These are phyloP conservation scores for Psilocybe subaeruginosa DNA, from an alignment of 768 basidiomycete genomes.

Conservation along the genomic window DNA sequence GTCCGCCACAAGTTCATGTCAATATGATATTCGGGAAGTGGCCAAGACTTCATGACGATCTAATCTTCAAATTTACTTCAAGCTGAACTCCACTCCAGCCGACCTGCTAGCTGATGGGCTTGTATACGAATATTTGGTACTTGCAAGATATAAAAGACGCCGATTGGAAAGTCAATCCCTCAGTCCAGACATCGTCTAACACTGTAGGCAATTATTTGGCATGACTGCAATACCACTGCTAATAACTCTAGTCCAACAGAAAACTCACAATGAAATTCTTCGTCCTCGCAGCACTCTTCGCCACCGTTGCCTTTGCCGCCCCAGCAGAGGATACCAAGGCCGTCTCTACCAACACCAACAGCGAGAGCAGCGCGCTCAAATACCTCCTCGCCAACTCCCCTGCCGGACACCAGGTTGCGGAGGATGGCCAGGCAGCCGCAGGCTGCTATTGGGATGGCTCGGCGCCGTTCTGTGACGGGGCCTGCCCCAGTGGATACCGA, in stretches of 20 bases:
- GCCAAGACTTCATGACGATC: too few relatives aligned
- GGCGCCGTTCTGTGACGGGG: slow-evolving; percentile 7
- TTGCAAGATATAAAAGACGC: too few relatives aligned
- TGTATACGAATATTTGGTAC: too few relatives aligned
- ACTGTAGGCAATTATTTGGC: not conserved
- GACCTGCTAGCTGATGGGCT: too few relatives aligned
- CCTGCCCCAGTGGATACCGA: slow-evolving; percentile 1
- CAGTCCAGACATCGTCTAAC: not conserved
- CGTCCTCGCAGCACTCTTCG: not conserved
- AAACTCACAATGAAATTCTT: not conserved
- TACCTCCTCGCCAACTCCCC: slow-evolving; percentile 8
- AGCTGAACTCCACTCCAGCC: too few relatives aligned
- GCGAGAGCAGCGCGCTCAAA: slow-evolving; percentile 4
- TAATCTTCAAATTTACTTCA: too few relatives aligned
- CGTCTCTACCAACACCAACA: not conserved
- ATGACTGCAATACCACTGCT: not conserved
- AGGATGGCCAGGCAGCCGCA: slow-evolving; percentile 1
- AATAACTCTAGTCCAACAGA: too few relatives aligned
- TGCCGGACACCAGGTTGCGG: slow-evolving; percentile 3
- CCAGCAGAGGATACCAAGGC: not conserved
- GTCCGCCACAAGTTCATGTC: too few relatives aligned
- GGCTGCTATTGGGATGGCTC: slow-evolving; percentile 14
- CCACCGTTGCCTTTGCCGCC: not conserved
- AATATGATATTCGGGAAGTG: too few relatives aligned
- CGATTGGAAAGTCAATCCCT: too few relatives aligned